phyloP scores from a whole-genome alignment of 257 asterid genomes.

The Salvia miltiorrhiza region DNA sequence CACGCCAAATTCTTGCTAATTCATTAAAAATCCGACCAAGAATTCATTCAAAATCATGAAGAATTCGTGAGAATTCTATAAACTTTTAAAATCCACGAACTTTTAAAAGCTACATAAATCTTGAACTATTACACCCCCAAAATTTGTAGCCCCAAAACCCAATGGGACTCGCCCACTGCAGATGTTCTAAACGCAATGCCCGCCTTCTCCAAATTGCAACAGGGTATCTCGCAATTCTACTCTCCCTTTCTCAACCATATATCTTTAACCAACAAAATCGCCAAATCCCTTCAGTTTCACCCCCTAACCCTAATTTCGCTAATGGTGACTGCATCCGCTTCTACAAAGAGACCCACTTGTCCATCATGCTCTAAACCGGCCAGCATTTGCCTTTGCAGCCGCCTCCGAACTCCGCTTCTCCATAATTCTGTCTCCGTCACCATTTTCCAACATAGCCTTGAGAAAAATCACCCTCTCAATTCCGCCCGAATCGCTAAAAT shows the following conservation, averaged over 20 bases:
- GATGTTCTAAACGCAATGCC: conserved; percentile 18
- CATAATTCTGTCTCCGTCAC: conserved; percentile 64
- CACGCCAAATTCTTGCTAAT: too few species aligned
- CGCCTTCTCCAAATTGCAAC: neutral
- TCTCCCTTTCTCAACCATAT: conserved; percentile 24
- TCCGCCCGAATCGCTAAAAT: conserved; percentile 70
- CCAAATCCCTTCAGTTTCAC: conserved; percentile 17
- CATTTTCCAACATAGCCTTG: conserved; percentile 73
- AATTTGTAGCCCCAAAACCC: neutral
- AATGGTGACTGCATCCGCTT: conserved; percentile 51
- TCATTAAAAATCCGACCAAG: too few species aligned
- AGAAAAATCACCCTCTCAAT: conserved; percentile 77
- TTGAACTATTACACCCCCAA: neutral
- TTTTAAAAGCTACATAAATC: too few species aligned
- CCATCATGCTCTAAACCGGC: conserved; percentile 70
- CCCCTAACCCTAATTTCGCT: conserved; percentile 18
- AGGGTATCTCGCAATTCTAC: conserved; percentile 15
- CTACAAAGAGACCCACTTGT: conserved; percentile 65
- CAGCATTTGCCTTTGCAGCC: conserved; percentile 64
- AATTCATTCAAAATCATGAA: too few species aligned
- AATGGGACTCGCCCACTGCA: too few species aligned
- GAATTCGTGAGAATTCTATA: too few species aligned
- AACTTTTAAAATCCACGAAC: too few species aligned
- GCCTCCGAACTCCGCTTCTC: conserved; percentile 47
- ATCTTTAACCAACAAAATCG: conserved; percentile 9